A percentile compares a stretch with the other conserved stretches of the same genome.
These are phyloP conservation scores for Hyaloperonospora brassicae DNA, from an alignment of 352 stramenopile genomes.

Conservation along the genomic window DNA sequence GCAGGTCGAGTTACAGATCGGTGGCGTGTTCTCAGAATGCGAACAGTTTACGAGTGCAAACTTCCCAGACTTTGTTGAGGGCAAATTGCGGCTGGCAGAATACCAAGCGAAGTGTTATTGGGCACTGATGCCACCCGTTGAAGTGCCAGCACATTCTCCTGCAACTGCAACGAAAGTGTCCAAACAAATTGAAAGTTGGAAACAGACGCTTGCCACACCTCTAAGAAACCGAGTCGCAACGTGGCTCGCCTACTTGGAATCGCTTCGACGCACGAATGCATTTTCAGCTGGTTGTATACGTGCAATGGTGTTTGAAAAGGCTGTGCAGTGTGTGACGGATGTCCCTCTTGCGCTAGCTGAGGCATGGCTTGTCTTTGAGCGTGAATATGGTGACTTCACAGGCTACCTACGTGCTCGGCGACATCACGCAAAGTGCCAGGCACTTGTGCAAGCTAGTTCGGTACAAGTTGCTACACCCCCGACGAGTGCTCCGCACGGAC, in stretches of 20 bases:
- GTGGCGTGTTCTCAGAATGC: conserved; percentile 28
- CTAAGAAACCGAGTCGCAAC: conserved; percentile 26
- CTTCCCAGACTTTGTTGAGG: conserved; percentile 33
- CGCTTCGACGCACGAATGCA: conserved; percentile 20
- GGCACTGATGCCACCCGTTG: conserved; percentile 15
- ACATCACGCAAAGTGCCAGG: conserved; percentile 22
- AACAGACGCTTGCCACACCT: conserved; percentile 9
- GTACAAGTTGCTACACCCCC: conserved; percentile 1
- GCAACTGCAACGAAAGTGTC: conserved; percentile 8
- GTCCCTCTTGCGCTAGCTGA: conserved; percentile 27
- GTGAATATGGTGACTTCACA: conserved; percentile 37
- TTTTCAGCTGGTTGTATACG: conserved; percentile 24
- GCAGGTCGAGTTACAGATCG: conserved; percentile 20
- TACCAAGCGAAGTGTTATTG: conserved; percentile 47
- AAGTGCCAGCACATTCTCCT: background rate
- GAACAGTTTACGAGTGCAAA: conserved; percentile 25
- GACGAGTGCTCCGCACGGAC: background rate
- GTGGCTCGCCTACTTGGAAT: conserved; percentile 47
- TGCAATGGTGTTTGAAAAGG: conserved; percentile 32
- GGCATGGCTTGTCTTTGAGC: conserved; percentile 43
- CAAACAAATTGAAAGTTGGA: conserved; percentile 33
- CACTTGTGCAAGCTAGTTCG: background rate
- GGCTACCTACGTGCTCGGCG: conserved; percentile 28
- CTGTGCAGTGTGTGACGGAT: conserved; percentile 30
- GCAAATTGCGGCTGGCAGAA: conserved; percentile 28